Conservation (phyloP, 1,284 basidiomycete genomes). For the Ganoderma sp. region DNA sequence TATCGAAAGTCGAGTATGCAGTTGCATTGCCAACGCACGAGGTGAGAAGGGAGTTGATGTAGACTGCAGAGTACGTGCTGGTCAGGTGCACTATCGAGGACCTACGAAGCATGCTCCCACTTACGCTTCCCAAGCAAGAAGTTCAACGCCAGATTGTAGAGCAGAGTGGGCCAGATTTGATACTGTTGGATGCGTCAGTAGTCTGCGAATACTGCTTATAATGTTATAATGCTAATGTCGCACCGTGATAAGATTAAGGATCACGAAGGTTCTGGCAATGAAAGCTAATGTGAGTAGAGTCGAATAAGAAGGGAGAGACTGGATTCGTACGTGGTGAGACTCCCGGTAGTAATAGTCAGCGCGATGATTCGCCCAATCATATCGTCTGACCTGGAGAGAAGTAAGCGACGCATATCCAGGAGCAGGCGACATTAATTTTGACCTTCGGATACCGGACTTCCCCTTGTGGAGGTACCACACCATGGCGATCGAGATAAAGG, state of each 20-base stretch:
- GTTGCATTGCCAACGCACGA: not conserved
- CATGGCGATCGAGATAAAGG: not conserved
- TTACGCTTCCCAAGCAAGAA: not conserved
- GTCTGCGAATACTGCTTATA: not conserved
- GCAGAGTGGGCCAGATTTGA: not conserved
- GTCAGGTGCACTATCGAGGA: not conserved
- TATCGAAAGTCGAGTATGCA: not conserved
- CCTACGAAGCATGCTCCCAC: not conserved
- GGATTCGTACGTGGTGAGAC: not conserved
- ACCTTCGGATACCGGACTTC: not conserved
- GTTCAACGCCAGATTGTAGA: not conserved
- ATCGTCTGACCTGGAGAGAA: not conserved
- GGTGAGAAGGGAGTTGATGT: not conserved
- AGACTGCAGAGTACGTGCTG: not conserved
- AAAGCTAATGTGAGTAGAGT: not conserved
- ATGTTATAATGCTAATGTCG: not conserved
- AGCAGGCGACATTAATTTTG: not conserved
- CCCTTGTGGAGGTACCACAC: constrained; percentile 4
- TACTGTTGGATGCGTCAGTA: not conserved
- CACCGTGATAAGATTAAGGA: not conserved
- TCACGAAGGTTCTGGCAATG: not conserved
- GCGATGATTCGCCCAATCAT: not conserved
- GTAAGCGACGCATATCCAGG: not conserved
- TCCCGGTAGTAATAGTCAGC: not conserved
- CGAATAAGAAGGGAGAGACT: not conserved